Conservation (phyloP, 2,329 filamentous ascomycete genomes). For the Apiospora sp. region DNA sequence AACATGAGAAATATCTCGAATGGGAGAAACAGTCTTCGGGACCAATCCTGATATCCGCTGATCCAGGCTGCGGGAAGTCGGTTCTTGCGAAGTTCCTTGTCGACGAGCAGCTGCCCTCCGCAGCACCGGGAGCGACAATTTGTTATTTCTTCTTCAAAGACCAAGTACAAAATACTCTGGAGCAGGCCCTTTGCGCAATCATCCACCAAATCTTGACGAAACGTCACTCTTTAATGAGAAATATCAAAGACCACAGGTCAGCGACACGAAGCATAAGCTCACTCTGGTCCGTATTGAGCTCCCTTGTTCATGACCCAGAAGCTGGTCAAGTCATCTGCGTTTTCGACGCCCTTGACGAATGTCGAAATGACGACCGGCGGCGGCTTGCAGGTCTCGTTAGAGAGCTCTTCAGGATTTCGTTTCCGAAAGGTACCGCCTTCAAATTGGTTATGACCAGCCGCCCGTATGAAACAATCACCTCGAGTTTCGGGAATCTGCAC, state of each 20-base stretch:
- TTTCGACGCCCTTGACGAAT: neutral
- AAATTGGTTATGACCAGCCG: neutral
- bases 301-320: neutral
- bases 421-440: neutral
- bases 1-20: neutral
- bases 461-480: neutral
- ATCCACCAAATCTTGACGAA: neutral
- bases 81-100: conserved; percentile 46
- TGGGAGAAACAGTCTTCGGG: neutral
- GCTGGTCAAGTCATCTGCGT: neutral
- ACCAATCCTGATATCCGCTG: conserved; percentile 45
- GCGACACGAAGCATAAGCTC: neutral
- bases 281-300: neutral
- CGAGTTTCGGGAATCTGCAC: neutral
- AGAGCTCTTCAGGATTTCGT: neutral
- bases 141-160: conserved; percentile 5
- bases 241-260: neutral
- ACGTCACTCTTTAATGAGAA: neutral
- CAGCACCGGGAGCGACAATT: neutral
- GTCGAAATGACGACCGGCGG: neutral
- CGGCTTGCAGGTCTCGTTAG: neutral
- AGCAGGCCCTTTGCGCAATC: neutral
- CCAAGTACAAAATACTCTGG: neutral
- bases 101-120: conserved; percentile 34
- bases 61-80: conserved; percentile 51